These are phyloP conservation scores for Backusella australiensis DNA, from an alignment of 192 early-diverging fungal genomes.

Conservation along the genomic window DNA sequence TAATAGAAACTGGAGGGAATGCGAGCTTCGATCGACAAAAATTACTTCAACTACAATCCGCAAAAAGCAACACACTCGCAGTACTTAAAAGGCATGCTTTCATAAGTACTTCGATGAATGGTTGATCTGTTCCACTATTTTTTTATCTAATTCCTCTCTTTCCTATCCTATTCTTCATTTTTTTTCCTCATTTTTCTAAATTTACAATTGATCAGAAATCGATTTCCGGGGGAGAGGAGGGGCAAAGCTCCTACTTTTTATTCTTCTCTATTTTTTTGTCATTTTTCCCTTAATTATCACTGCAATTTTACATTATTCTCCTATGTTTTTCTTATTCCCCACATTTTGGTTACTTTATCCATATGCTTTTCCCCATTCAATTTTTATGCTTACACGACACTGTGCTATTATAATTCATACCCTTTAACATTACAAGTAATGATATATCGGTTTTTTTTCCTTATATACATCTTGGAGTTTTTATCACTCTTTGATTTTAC, in stretches of 20 bases:
- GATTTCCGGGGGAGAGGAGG: background rate
- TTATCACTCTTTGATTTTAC: background rate
- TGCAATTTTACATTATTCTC: slow-evolving; percentile 1
- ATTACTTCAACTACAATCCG: background rate
- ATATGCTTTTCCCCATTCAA: background rate
- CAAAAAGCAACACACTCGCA: background rate
- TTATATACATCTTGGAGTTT: background rate
- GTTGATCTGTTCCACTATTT: background rate
- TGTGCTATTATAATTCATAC: background rate
- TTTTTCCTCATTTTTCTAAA: background rate
- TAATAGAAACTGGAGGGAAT: slow-evolving; percentile 25
- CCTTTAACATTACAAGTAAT: slow-evolving; percentile 1
- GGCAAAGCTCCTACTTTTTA: background rate
- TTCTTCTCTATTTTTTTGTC: background rate
- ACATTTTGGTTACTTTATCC: background rate
- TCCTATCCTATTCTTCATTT: background rate
- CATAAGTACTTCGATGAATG: background rate
- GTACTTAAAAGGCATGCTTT: background rate
- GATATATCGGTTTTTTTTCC: background rate
- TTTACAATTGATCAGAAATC: background rate
- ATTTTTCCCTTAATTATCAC: background rate
- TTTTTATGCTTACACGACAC: background rate
- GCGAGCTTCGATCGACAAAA: slow-evolving; percentile 10
- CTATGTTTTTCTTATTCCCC: background rate
- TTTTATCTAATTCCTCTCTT: background rate